Base-by-base conservation (phyloP, 78 protist species). In the Dictyostelium citrinum region DNA sequence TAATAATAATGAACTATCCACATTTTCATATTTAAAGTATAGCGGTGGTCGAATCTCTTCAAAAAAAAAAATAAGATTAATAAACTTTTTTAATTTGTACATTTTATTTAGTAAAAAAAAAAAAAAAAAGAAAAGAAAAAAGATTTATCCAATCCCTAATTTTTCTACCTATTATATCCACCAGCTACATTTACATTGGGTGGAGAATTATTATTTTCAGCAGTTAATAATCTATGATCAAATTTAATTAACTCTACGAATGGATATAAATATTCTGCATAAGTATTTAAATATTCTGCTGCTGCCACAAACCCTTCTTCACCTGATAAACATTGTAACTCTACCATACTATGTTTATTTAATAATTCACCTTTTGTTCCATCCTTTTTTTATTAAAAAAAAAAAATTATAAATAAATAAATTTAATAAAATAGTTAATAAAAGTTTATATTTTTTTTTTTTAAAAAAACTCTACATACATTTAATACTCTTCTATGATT, bases 241-340 rank as follows among this genome's bases (percentile, higher is more conserved):
- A 88, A 88, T 78, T 88, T 88, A 45, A 88, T 88, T 10, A 88
- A 79, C 55, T 88, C 93, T 31, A 83, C 85, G 20, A 58, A 88
- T 64, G 93, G 93, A 41, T 88, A 88, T 49, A 88, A 49, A 49
- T 88, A 88, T 88, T 88, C 93, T 39, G 93, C 93, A 79, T 78
- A 88, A 14, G 93, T 78, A 68, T 88, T 88, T 49, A 88, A 78
- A 88, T 88, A 61, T 39, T 88, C 86, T 43, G 93, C 84, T 24
- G 93, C 93, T 45, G 82, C 77, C 12, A 45, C 58, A 78, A 88
- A 88, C 22, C 93, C 93, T 46, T 88, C 93, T 49, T 88, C 93
- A 45, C 93, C 93, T 49, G 93, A 76, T 68, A 88, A 35, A 88
- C 93, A 88, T 88, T 88, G 93, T 79, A 88, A 68, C 43, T 79